A percentile compares a stretch with the other conserved stretches of the same genome.
These are phyloP conservation scores for Alternaria gansuensis DNA, from an alignment of 2,329 filamentous ascomycete genomes.

Conservation along the genomic window DNA sequence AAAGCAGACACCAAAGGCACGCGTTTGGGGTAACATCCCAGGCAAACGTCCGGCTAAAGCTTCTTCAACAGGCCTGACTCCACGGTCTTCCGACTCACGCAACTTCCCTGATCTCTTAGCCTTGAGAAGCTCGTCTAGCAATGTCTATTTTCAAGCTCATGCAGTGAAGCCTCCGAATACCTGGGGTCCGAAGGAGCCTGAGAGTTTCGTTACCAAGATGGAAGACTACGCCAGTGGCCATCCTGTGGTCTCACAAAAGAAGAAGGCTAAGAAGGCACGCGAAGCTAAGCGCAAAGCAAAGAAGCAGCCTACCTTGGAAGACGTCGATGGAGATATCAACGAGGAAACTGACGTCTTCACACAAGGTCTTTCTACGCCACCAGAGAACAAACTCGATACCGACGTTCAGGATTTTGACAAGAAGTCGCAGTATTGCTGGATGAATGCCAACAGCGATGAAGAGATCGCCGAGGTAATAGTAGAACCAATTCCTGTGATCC, in stretches of 20 bases:
- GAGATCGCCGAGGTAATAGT: background rate
- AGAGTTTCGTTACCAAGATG: constrained; percentile 7
- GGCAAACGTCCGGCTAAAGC: background rate
- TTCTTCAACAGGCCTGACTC: background rate
- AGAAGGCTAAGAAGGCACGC: constrained; percentile 36
- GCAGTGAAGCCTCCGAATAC: constrained; percentile 1
- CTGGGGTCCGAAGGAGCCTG: constrained; percentile 8
- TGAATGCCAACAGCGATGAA: background rate
- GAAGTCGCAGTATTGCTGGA: background rate
- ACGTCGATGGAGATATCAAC: background rate
- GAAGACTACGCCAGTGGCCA: constrained; percentile 6
- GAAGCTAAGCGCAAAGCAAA: constrained; percentile 36
- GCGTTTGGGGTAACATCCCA: constrained; percentile 12
- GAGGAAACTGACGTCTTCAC: background rate
- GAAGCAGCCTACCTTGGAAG: constrained; percentile 17
- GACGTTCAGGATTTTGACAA: background rate
- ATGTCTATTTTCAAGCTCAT: background rate
- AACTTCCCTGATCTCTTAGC: background rate
- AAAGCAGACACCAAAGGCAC: constrained; percentile 6
- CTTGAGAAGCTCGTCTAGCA: background rate
- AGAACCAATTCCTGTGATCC: background rate
- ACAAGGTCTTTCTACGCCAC: background rate
- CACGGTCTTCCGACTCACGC: background rate
- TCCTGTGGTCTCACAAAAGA: constrained; percentile 33
- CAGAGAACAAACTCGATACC: background rate